phyloP scores from a whole-genome alignment of 768 basidiomycete species.

The Russula brevipes region DNA sequence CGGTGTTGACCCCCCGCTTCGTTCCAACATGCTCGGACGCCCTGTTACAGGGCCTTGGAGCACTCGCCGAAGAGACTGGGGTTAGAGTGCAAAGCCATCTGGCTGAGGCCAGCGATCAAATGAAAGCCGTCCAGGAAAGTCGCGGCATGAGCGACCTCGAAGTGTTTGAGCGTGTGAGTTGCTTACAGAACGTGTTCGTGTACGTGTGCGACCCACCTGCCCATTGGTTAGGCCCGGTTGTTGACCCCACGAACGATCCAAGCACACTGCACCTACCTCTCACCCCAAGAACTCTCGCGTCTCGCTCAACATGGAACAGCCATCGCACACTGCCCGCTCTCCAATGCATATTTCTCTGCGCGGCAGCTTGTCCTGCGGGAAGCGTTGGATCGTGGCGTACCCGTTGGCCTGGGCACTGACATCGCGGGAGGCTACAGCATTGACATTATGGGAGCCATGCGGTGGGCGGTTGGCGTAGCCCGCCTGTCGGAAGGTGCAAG shows the following conservation, averaged over 20 bases:
- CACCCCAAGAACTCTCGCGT: conserved; percentile 43
- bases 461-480: conserved; percentile 68
- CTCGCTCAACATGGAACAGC: conserved; percentile 50
- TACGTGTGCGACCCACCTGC: not conserved
- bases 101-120: conserved; percentile 72
- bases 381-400: conserved; percentile 56
- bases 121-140: conserved; percentile 61
- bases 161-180: conserved; percentile 60
- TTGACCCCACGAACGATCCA: conserved; percentile 65
- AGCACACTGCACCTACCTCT: conserved; percentile 85
- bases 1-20: conserved; percentile 85
- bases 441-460: conserved; percentile 76
- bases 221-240: conserved; percentile 41
- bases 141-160: conserved; percentile 66
- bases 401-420: conserved; percentile 79
- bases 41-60: conserved; percentile 57
- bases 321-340: conserved; percentile 84
- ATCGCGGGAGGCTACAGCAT: conserved; percentile 81
- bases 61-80: conserved; percentile 42
- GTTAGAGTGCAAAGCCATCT: conserved; percentile 75
- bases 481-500: conserved; percentile 58
- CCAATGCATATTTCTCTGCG: conserved; percentile 82
- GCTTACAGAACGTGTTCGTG: not conserved
- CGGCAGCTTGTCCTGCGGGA: conserved; percentile 65
- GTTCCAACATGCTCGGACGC: conserved; percentile 82